Evolutionary conservation across 2,329 filamentous ascomycete genomes (phyloP), one percentile per base, ranked within the genome.

Genomic region (Hysterium pulicare): DNA sequence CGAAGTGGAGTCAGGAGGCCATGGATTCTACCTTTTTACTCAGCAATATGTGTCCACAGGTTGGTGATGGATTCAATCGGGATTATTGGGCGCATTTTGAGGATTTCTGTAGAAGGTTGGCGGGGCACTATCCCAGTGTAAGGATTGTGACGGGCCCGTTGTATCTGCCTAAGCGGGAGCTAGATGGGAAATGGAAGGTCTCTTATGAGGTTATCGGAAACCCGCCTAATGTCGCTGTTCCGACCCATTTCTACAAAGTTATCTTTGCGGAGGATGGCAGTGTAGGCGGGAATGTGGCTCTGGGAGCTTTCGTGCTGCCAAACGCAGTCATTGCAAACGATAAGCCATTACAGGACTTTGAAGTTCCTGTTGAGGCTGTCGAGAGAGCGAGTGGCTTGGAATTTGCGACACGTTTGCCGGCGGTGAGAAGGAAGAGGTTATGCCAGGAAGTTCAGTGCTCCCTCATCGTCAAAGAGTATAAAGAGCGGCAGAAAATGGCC

Each of bases 41-140:
- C 42, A 85, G 79, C 63, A 98, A 98, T 73, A 98, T 98, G 90
- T 95, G 90, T 63, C 93, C 93, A 23, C 93, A 98, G 72, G 93
- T 98, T 22, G 93, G 93, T 53, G 89, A 96, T 64, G 93, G 93
- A 45, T 98, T 98, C 77, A 98, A 98, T 73, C 81, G 93, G 39
- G 93, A 98, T 72, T 98, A 98, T 79, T 98, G 93, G 93, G 87
- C 93, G 28, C 93, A 98, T 68, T 90, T 98, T 54, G 93, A 98
- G 72, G 91, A 96, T 62, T 98, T 97, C 62, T 96, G 91, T 71
- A 81, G 93, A 8, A 76, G 89, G 15, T 75, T 98, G 51, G 91
- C 90, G 1, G 71, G 75, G 35, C 78, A 74, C 41, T 98, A 96
- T 63, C 90, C 91, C 1, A 86, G 81, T 32, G 91, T 98, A 20